These are phyloP conservation scores for Fusarium sp. DNA, from an alignment of 2,329 filamentous ascomycete genomes.

Conservation along the genomic window DNA sequence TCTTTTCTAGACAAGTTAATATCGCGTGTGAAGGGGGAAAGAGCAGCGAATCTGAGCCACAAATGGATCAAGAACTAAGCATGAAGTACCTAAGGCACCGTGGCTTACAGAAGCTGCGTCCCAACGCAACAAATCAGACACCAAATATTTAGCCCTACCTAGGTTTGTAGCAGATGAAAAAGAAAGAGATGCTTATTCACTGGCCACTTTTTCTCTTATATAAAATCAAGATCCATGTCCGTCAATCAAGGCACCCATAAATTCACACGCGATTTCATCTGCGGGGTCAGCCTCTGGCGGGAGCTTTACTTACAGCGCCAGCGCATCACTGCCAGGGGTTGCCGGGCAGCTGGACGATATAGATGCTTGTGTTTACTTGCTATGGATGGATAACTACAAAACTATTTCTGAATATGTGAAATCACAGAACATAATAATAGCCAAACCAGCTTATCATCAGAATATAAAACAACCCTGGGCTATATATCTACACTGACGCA, in stretches of 20 bases:
- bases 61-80: slow-evolving; percentile 1
- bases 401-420: neutral
- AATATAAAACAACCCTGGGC: neutral
- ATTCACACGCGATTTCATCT: slow-evolving; percentile 22
- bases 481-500: neutral
- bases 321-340: neutral
- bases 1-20: neutral
- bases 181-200: neutral
- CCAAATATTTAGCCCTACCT: neutral
- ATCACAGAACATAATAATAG: neutral
- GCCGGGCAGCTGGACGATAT: neutral
- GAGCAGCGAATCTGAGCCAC: slow-evolving; percentile 12
- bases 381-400: neutral
- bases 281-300: slow-evolving; percentile 15
- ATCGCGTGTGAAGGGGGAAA: neutral
- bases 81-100: slow-evolving; percentile 8
- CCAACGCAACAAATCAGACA: slow-evolving; percentile 9
- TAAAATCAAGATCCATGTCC: neutral
- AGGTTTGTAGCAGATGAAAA: neutral
- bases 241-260: slow-evolving; percentile 11
- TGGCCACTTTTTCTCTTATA: neutral
- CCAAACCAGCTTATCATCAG: neutral
- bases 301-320: slow-evolving; percentile 9
- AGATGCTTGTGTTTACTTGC: neutral
- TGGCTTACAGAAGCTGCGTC: slow-evolving; percentile 8